phyloP scores from a whole-genome alignment of 148 eudicot genomes.

The Rhododendron ovatum region DNA sequence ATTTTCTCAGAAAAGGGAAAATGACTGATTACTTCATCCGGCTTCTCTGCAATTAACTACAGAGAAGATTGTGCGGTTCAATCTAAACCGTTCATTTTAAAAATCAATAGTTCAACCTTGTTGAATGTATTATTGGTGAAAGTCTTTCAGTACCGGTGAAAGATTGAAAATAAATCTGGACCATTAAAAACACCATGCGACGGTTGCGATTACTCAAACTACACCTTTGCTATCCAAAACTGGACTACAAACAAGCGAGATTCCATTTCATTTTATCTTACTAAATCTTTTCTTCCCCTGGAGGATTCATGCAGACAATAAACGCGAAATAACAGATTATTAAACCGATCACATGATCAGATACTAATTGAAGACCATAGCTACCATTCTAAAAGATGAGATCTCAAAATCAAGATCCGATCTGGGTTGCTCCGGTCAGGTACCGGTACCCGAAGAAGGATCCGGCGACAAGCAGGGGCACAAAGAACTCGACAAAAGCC shows the following conservation, averaged over 20 bases:
- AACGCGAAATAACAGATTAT: neutral
- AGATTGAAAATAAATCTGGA: too few relatives aligned
- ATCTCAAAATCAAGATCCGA: neutral
- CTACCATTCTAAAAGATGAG: neutral
- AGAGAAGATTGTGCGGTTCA: too few relatives aligned
- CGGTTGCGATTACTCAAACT: too few relatives aligned
- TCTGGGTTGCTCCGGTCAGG: constrained; percentile 8
- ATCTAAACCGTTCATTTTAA: too few relatives aligned
- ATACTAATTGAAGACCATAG: neutral
- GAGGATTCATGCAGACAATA: neutral
- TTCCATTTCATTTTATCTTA: neutral
- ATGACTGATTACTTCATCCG: neutral
- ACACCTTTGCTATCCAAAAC: too few relatives aligned
- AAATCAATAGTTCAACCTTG: too few relatives aligned
- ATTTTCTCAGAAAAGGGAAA: neutral
- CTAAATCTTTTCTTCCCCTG: neutral
- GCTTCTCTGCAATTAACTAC: too few relatives aligned
- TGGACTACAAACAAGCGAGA: too few relatives aligned
- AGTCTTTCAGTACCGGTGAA: too few relatives aligned
- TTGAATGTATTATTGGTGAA: too few relatives aligned
- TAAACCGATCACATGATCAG: neutral
- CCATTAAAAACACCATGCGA: too few relatives aligned
- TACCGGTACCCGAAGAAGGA: constrained; percentile 24
- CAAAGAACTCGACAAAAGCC: constrained; percentile 22
- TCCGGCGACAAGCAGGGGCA: constrained; percentile 29